Percentiles rank a stretch among this genome's conserved stretches.
Conservation (phyloP, 2,329 filamentous ascomycete species). For the Malbranchea cinnamomea region DNA sequence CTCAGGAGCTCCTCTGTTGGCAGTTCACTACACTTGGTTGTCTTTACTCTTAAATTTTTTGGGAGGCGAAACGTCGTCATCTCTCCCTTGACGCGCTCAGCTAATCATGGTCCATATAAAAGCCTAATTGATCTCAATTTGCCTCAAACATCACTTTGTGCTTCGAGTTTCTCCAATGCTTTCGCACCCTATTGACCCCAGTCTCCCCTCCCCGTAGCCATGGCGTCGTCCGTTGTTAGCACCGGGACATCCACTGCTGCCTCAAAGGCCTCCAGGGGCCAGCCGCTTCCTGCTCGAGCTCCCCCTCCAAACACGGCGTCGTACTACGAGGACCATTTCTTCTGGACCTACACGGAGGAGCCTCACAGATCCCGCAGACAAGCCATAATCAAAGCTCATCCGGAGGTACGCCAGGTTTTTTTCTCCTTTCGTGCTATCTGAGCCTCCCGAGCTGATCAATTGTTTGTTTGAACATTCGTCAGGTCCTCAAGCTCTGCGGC, state of each 20-base stretch:
- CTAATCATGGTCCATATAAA: no score
- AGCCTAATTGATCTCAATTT: no score
- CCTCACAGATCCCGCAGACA: constrained; percentile 80
- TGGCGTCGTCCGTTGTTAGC: constrained; percentile 7
- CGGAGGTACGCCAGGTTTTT: constrained; percentile 51
- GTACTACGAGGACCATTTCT: constrained; percentile 51
- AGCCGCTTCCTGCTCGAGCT: constrained; percentile 2
- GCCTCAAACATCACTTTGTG: no score
- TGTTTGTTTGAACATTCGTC: no score
- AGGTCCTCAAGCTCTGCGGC: constrained; percentile 95
- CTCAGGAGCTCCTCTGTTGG: no score
- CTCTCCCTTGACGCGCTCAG: no score
- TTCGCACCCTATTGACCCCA: no score
- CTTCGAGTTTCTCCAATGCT: no score
- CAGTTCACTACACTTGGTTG: no score
- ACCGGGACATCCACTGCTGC: background rate
- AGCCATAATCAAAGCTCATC: constrained; percentile 95
- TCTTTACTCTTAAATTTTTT: no score
- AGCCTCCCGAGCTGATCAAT: constrained; percentile 1
- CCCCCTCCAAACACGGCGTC: constrained; percentile 19
- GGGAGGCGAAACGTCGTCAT: no score
- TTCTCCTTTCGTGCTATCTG: constrained; percentile 2
- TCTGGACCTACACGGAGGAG: constrained; percentile 98
- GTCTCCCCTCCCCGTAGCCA: constrained; percentile 9
- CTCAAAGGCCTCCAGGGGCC: constrained; percentile 1